Base-by-base conservation (phyloP, 139 green algal species). In the Ettlia oleoabundans region DNA sequence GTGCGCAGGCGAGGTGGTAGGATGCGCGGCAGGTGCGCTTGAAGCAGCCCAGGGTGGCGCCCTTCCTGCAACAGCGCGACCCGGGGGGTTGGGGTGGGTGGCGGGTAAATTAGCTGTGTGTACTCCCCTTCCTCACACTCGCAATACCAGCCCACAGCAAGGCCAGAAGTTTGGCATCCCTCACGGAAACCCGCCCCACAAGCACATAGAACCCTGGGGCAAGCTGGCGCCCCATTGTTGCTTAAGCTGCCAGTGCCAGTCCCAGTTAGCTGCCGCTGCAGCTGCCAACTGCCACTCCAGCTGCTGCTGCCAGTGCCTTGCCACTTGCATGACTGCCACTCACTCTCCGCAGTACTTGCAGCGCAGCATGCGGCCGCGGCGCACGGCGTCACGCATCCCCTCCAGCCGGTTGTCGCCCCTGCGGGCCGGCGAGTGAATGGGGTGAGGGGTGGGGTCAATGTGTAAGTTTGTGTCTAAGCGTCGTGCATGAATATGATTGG, bases 31-130 rank as follows among this genome's bases (percentile, higher is more conserved):
- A 97, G 68, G 69, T 87, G 32, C 81, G 70, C 43, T 92, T 80
- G 58, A 91, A 85, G 86, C 94, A 97, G 35, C 94, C 94, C 51
- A 96, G 67, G 0, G 94, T 95, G 64, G 93, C 94, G 32, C 94
- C 94, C 35, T 88, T 90, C 47, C 81, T 61, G 64, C 74, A 73
- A 80, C 85, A 92, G 47, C n/a, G 58, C 1, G 41, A 40, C 24
- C 33, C 61, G 62, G 41, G 76, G 1, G 40, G 4, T 5, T 42
- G 32, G 4, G 72, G 18, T 68, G 37, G 4, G 69, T 74, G 71
- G 26, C n/a, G n/a, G n/a, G n/a, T n/a, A n/a, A n/a, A n/a, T n/a
- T n/a, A n/a, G n/a, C n/a, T n/a, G n/a, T n/a, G n/a, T n/a, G 68
- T 28, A 41, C 30, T 52, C 32, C 38, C 10, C 4, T 26, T 3